Conservation (phyloP, 257 asterid species). For the Capsicum baccatum region DNA sequence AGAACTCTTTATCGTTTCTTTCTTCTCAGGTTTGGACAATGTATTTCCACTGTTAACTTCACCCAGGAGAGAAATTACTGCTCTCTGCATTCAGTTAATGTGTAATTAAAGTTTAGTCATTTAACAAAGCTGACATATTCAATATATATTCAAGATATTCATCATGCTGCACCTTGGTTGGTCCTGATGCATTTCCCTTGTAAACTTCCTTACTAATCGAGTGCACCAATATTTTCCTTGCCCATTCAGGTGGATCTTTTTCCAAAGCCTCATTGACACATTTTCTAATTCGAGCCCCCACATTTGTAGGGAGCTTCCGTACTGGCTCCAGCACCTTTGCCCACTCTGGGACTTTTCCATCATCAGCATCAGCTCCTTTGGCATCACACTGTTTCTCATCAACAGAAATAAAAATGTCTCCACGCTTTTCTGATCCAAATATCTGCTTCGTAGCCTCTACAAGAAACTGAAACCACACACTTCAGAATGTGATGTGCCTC, state of each 20-base stretch:
- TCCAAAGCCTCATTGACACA: slow-evolving; percentile 82
- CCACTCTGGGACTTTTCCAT: slow-evolving; percentile 79
- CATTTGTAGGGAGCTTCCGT: slow-evolving; percentile 95
- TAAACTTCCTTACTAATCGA: slow-evolving; percentile 95
- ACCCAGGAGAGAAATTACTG: slow-evolving; percentile 76
- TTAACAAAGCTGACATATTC: slow-evolving; percentile 20
- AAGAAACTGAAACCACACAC: slow-evolving; percentile 70
- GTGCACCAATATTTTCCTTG: slow-evolving; percentile 71
- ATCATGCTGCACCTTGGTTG: slow-evolving; percentile 78
- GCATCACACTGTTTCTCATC: slow-evolving; percentile 57
- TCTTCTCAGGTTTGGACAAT: slow-evolving; percentile 68
- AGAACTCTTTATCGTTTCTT: slow-evolving; percentile 59
- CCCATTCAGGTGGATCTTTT: slow-evolving; percentile 91
- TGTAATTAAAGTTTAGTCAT: slow-evolving; percentile 15
- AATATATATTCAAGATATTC: not conserved
- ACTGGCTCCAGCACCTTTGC: slow-evolving; percentile 92
- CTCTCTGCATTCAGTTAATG: slow-evolving; percentile 69
- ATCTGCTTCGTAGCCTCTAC: slow-evolving; percentile 80
- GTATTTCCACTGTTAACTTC: slow-evolving; percentile 58
- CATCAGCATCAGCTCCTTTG: slow-evolving; percentile 41
- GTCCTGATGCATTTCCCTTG: slow-evolving; percentile 99
- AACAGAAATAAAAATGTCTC: slow-evolving; percentile 52
- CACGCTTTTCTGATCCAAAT: slow-evolving; percentile 67
- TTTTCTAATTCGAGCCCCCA: slow-evolving; percentile 86
- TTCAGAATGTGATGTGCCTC: slow-evolving; percentile 24